These are phyloP conservation scores for Spergularia bocconei DNA, from an alignment of 148 eudicot species.

Conservation along the genomic window DNA sequence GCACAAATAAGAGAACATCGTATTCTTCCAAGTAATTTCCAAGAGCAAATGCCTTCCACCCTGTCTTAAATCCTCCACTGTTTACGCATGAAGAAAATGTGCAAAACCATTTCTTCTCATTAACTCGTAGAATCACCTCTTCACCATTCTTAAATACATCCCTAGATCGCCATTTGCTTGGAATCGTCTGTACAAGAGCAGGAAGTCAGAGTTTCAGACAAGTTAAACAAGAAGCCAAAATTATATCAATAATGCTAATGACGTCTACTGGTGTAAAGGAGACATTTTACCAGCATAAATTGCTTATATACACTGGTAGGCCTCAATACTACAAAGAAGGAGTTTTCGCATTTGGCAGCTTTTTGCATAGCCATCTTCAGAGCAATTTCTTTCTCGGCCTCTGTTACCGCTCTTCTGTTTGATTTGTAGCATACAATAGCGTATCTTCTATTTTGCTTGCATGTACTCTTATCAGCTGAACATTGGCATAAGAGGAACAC, in stretches of 20 bases:
- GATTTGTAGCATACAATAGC: slow-evolving; percentile 15
- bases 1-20: slow-evolving; percentile 47
- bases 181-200: slow-evolving; percentile 31
- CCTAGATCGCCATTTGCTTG: slow-evolving; percentile 30
- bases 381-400: slow-evolving; percentile 27
- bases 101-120: slow-evolving; percentile 33
- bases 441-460: not conserved
- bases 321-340: slow-evolving; percentile 32
- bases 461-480: not conserved
- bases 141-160: slow-evolving; percentile 16
- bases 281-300: slow-evolving; percentile 37
- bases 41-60: slow-evolving; percentile 39
- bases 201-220: not conserved
- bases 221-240: too few relatives aligned
- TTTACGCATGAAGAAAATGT: not conserved
- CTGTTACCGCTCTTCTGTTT: slow-evolving; percentile 34
- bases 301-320: slow-evolving; percentile 34
- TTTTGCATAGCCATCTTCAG: slow-evolving; percentile 29
- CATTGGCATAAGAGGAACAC: not conserved
- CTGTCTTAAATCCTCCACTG: slow-evolving; percentile 21
- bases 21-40: slow-evolving; percentile 45
- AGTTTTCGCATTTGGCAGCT: not conserved
- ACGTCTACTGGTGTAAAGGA: not conserved
- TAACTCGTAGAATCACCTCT: slow-evolving; percentile 31
- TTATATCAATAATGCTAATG: too few relatives aligned